These are phyloP conservation scores for Yueomyces sp. DNA, from an alignment of 1,139 yeast species.

Conservation along the genomic window DNA sequence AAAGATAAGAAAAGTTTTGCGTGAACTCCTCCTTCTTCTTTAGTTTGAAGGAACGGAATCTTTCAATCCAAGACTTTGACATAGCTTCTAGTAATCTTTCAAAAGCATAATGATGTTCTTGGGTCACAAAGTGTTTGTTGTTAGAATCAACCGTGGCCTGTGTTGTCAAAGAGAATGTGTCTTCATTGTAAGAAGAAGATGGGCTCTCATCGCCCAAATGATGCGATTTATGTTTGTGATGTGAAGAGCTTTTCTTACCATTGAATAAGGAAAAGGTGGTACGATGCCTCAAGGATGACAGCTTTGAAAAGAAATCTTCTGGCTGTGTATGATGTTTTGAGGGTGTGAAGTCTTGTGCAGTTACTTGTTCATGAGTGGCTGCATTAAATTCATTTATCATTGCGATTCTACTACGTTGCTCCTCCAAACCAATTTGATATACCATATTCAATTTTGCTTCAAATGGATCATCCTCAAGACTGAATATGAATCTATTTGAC, in stretches of 20 bases:
- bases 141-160: background rate
- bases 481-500: conserved; percentile 34
- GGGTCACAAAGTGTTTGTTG: conserved; percentile 2
- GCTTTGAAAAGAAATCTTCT: background rate
- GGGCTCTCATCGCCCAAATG: conserved; percentile 2
- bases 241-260: background rate
- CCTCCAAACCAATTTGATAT: conserved; percentile 62
- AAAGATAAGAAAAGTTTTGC: conserved; percentile 38
- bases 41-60: conserved; percentile 36
- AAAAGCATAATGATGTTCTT: conserved; percentile 6
- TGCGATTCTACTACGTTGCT: conserved; percentile 55
- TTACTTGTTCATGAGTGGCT: conserved; percentile 13
- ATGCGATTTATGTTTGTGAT: background rate
- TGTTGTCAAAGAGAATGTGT: background rate
- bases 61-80: conserved; percentile 63
- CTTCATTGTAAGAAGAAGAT: conserved; percentile 1
- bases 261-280: background rate
- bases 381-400: conserved; percentile 42
- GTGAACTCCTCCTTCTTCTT: conserved; percentile 35
- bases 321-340: background rate
- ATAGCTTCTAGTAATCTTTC: conserved; percentile 33
- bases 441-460: conserved; percentile 68
- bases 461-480: conserved; percentile 74
- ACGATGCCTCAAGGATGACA: background rate
- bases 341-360: background rate